A percentile compares a stretch with the other conserved stretches of the same genome.
phyloP scores from a whole-genome alignment of 2,329 filamentous ascomycete genomes.

The Pochonia chlamydosporia region DNA sequence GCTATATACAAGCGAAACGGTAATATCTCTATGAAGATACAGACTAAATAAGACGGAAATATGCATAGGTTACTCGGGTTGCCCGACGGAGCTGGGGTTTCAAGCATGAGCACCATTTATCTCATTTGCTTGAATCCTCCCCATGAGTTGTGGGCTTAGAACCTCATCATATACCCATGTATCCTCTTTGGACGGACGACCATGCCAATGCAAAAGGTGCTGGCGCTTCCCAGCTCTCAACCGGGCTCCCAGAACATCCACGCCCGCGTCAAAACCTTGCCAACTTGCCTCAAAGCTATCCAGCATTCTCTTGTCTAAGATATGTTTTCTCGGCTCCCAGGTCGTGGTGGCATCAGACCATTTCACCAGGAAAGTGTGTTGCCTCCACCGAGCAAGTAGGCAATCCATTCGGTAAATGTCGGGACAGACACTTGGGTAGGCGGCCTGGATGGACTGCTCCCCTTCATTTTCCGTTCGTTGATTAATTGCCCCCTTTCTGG shows the following conservation, averaged over 20 bases:
- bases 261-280: constrained; percentile 5
- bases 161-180: constrained; percentile 2
- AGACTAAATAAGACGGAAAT: too few relatives aligned
- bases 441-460: too few relatives aligned
- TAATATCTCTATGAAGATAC: too few relatives aligned
- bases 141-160: neutral
- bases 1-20: too few relatives aligned
- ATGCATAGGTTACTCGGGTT: too few relatives aligned
- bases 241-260: constrained; percentile 5
- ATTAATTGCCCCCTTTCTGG: too few relatives aligned
- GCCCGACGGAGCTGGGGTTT: neutral
- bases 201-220: constrained; percentile 8
- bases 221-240: neutral
- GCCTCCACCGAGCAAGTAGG: constrained; percentile 1
- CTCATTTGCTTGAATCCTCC: neutral
- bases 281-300: constrained; percentile 4
- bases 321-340: constrained; percentile 1
- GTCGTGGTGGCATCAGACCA: constrained; percentile 1
- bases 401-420: constrained; percentile 1
- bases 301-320: constrained; percentile 7
- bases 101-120: neutral
- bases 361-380: constrained; percentile 1
- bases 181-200: constrained; percentile 8
- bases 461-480: too few relatives aligned
- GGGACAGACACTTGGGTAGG: too few relatives aligned